Base-by-base conservation (phyloP, 2,329 filamentous ascomycete genomes). In the Talaromyces amestolkiae region DNA sequence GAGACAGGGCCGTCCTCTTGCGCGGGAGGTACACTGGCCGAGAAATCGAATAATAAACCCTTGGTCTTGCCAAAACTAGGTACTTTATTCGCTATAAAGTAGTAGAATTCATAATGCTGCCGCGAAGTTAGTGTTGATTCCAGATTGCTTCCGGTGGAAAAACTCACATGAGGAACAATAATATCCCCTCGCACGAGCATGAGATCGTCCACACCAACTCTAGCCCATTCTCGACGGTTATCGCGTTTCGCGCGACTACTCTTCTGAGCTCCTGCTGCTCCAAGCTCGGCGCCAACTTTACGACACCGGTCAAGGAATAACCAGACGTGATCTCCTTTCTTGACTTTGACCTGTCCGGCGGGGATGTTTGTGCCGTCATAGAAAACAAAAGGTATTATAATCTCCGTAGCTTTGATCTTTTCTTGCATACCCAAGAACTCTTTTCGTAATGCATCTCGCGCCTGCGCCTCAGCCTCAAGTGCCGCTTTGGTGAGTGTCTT, bases 91-190 rank as follows among this genome's bases (percentile, higher is more conserved):
- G 96, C 90, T 75, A 97, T 88, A 79, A 99, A 98, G 80, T 94
- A 95, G 77, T 98, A 95, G 76, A 99, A 93, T 70, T 98, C 94
- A 75, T 96, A 97, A 78, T 99, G 95, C 92, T 98, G 74, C 3
- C 43, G 41, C 19, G 9, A 53, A 68, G 22, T 66, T 41, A 68
- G 51, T 64, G 63, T 58, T 15, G 43, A 67, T 17, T 5, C 56
- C 56, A n/a, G 65, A 31, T 22, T 51, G 15, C 3, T 13, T 24
- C 13, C 56, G 33, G 37, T 35, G 15, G 43, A 19, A 27, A 17
- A 24, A 39, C 91, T 83, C 81, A 96, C 93, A 83, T 97, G 95
- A 66, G 95, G 94, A 71, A 99, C 88, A 64, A 99, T 97, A 56
- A 98, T 85, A 65, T 93, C 91, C 15, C 92, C 93, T 73, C 92